A percentile compares a stretch with the other conserved stretches of the same genome.
Conservation (phyloP, 2,329 filamentous ascomycete species). For the Fusarium sp. region DNA sequence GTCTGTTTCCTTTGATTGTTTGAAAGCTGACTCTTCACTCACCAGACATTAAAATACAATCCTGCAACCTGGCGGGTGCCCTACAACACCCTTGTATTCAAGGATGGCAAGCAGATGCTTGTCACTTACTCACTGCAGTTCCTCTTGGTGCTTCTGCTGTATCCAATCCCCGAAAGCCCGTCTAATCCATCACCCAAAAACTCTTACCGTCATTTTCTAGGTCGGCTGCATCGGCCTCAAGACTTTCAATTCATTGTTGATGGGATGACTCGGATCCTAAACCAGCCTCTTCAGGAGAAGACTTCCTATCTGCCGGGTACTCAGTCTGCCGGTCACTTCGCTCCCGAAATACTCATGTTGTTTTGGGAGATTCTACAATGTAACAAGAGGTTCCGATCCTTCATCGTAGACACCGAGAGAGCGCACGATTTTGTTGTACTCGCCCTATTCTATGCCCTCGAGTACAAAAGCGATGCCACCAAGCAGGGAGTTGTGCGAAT, state of each 20-base stretch:
- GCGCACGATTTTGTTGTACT: conserved; percentile 93
- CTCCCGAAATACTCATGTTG: conserved; percentile 94
- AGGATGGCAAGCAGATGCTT: conserved; percentile 88
- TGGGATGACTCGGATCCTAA: conserved; percentile 90
- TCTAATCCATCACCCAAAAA: conserved; percentile 79
- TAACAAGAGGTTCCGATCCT: conserved; percentile 96
- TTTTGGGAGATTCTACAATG: conserved; percentile 98
- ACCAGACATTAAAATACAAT: conserved; percentile 93
- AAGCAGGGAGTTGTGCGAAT: conserved; percentile 95
- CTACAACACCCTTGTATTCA: conserved; percentile 92
- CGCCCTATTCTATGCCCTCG: conserved; percentile 90
- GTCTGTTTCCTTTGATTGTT: not conserved
- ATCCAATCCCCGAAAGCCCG: conserved; percentile 84
- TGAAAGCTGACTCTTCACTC: conserved; percentile 25
- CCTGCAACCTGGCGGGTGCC: conserved; percentile 93
- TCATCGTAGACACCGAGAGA: conserved; percentile 94
- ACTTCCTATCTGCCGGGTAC: conserved; percentile 88
- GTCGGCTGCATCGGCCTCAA: conserved; percentile 88
- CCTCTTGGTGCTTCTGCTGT: conserved; percentile 84
- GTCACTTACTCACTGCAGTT: conserved; percentile 94
- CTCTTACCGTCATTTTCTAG: conserved; percentile 91
- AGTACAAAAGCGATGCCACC: conserved; percentile 84
- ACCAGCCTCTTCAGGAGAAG: conserved; percentile 91
- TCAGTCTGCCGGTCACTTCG: conserved; percentile 83
- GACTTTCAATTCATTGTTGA: conserved; percentile 98